These are phyloP conservation scores for Candida dajiaensis DNA, from an alignment of 805 yeast species.

Conservation along the genomic window DNA sequence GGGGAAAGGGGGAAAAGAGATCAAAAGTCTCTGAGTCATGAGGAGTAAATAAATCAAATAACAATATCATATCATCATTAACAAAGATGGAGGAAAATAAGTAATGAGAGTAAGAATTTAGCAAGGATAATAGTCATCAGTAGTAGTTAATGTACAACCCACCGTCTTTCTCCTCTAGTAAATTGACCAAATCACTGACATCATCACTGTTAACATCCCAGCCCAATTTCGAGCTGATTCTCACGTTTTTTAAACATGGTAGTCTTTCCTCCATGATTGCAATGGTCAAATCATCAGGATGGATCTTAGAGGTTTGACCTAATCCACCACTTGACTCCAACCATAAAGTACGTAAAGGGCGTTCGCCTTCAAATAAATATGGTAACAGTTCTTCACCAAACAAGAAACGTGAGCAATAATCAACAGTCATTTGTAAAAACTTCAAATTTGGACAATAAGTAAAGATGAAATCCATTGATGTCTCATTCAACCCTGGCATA, in stretches of 20 bases:
- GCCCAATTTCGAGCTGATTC: constrained; percentile 72
- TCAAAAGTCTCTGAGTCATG: neutral
- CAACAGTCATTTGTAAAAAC: constrained; percentile 67
- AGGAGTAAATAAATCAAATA: too few species aligned
- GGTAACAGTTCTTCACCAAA: constrained; percentile 41
- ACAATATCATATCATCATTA: too few species aligned
- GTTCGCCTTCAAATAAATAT: constrained; percentile 20
- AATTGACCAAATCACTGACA: constrained; percentile 57
- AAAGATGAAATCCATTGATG: constrained; percentile 69
- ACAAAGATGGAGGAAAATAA: too few species aligned
- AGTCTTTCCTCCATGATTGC: constrained; percentile 77
- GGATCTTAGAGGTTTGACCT: constrained; percentile 77
- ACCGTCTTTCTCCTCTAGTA: constrained; percentile 70
- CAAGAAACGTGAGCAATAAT: constrained; percentile 53
- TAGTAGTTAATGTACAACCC: constrained; percentile 55
- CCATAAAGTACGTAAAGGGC: constrained; percentile 56
- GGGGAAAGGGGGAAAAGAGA: too few species aligned
- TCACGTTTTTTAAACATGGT: constrained; percentile 57
- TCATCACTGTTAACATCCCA: constrained; percentile 71
- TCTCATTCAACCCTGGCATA: constrained; percentile 69
- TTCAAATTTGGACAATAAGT: constrained; percentile 68
- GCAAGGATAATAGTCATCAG: constrained; percentile 7
- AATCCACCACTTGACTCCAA: constrained; percentile 82
- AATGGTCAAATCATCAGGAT: constrained; percentile 83
- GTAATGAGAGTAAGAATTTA: too few species aligned